A percentile compares a stretch with the other conserved stretches of the same genome.
These are phyloP conservation scores for Pisolithus orientalis DNA, from an alignment of 768 basidiomycete genomes.

Conservation along the genomic window DNA sequence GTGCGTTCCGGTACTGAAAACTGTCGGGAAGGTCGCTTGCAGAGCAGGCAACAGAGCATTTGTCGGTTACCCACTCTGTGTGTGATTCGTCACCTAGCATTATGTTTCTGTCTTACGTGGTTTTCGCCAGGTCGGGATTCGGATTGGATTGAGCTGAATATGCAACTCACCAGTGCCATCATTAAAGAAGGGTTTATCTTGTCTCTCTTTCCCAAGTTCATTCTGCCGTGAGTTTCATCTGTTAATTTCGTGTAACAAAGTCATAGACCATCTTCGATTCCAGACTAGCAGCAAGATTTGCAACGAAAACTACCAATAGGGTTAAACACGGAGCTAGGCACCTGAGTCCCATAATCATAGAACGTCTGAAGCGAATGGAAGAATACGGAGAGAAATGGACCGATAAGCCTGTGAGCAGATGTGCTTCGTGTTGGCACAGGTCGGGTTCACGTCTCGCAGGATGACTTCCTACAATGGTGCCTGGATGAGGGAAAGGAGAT, in stretches of 20 bases:
- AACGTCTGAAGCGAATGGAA: not conserved
- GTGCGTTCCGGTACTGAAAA: not conserved
- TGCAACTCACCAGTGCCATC: not conserved
- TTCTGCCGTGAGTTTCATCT: not conserved
- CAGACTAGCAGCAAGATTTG: not conserved
- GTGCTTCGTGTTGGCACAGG: not conserved
- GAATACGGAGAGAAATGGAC: not conserved
- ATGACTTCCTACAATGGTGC: constrained; percentile 1
- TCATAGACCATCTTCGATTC: not conserved
- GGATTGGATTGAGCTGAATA: not conserved
- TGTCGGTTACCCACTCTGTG: not conserved
- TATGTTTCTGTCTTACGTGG: not conserved
- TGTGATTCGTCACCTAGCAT: not conserved
- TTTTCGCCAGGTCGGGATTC: not conserved
- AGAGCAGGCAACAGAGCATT: not conserved
- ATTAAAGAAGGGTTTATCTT: not conserved
- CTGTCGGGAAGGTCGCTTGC: not conserved
- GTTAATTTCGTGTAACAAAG: not conserved
- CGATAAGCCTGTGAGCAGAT: not conserved
- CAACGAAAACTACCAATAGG: not conserved
- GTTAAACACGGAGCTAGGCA: not conserved
- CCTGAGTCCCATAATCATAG: not conserved
- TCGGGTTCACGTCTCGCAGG: not conserved
- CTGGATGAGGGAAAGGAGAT: not conserved
- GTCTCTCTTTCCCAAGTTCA: not conserved